These are phyloP conservation scores for Schwanniomyces yamadae DNA, from an alignment of 805 yeast species.

Conservation along the genomic window DNA sequence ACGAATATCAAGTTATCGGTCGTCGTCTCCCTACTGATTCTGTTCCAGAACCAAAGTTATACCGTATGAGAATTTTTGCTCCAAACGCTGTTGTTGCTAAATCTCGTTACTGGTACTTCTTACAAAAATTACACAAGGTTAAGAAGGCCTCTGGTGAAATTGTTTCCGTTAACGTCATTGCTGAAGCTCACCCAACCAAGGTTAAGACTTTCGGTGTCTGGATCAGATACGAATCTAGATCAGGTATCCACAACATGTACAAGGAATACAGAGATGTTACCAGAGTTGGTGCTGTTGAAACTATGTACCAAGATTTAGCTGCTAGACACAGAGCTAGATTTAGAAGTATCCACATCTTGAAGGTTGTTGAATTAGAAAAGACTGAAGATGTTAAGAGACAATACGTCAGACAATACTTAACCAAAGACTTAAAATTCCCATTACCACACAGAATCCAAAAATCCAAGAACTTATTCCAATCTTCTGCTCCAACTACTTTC, in stretches of 20 bases:
- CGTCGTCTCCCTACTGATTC: conserved; percentile 99
- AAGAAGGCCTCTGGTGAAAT: conserved; percentile 99
- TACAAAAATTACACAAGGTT: conserved; percentile 98
- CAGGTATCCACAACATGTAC: conserved; percentile 99
- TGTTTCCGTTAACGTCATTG: conserved; percentile 85
- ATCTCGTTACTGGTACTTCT: conserved; percentile 99
- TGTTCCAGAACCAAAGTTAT: conserved; percentile 99
- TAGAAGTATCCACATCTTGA: conserved; percentile 98
- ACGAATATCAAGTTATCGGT: conserved; percentile 99
- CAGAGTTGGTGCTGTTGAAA: conserved; percentile 98
- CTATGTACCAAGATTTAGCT: conserved; percentile 99
- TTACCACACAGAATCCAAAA: conserved; percentile 98
- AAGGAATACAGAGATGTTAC: conserved; percentile 99
- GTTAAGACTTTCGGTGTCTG: conserved; percentile 99
- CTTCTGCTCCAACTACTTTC: conserved; percentile 96
- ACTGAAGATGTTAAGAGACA: conserved; percentile 98
- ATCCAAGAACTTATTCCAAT: conserved; percentile 81
- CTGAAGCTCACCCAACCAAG: conserved; percentile 97
- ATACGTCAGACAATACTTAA: conserved; percentile 95
- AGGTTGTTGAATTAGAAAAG: conserved; percentile 98
- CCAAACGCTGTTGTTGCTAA: conserved; percentile 98
- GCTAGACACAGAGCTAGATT: conserved; percentile 99
- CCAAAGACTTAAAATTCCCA: conserved; percentile 98
- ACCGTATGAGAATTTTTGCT: conserved; percentile 99
- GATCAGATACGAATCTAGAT: conserved; percentile 99